Evolutionary conservation across 139 green algal genomes (phyloP).

Genomic region (Tetradesmus lagerheimii): DNA sequence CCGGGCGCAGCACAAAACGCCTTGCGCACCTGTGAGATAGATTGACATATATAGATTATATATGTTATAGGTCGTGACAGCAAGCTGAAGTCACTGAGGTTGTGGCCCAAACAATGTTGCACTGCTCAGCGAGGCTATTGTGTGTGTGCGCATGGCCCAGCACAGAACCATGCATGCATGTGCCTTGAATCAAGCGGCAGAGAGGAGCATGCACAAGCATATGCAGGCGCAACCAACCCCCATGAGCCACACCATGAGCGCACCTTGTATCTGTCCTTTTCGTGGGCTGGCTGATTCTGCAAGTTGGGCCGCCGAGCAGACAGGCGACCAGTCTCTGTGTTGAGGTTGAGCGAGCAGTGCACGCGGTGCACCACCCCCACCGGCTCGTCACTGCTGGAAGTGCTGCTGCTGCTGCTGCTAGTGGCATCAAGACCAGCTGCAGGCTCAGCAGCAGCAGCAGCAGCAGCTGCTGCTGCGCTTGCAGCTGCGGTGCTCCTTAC

Average conservation of each 20-base stretch:
- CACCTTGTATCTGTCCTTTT: constrained; percentile 98
- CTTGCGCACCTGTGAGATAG: constrained; percentile 75
- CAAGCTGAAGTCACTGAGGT: too few relatives aligned
- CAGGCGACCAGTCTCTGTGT: constrained; percentile 98
- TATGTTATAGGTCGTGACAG: background rate
- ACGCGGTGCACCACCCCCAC: constrained; percentile 67
- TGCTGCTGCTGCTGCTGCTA: constrained; percentile 22
- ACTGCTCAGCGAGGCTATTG: too few relatives aligned
- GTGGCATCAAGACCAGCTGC: background rate
- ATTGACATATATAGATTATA: background rate
- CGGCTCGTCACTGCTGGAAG: background rate
- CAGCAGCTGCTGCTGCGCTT: background rate
- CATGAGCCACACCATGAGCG: too few relatives aligned
- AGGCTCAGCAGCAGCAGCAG: background rate
- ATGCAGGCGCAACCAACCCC: too few relatives aligned
- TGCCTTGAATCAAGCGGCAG: background rate
- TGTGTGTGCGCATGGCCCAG: background rate
- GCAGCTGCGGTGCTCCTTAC: background rate
- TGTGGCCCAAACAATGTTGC: too few relatives aligned
- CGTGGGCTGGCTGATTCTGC: constrained; percentile 98
- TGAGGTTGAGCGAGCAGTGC: constrained; percentile 98
- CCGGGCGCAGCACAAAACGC: constrained; percentile 89
- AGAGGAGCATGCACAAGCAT: too few relatives aligned
- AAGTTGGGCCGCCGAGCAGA: constrained; percentile 93
- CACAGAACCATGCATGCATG: background rate